A percentile compares a stretch with the other conserved stretches of the same genome.
Conservation (phyloP, 1,139 yeast genomes). For the Zygosaccharomyces sapae region DNA sequence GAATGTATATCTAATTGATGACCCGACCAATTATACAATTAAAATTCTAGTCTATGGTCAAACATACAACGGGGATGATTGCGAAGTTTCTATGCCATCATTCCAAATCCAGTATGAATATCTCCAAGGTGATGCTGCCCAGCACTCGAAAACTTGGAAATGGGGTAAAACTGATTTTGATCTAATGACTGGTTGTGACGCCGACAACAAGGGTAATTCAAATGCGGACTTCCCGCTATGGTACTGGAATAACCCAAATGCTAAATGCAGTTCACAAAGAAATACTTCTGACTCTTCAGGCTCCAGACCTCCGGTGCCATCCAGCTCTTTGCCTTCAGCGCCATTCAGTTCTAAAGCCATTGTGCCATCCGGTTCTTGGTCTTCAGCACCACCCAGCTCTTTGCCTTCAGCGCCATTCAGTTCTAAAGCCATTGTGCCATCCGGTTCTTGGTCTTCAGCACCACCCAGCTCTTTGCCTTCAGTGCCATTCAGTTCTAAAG, state of each 20-base stretch:
- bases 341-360: constrained; percentile 2
- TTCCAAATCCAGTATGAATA: constrained; percentile 37
- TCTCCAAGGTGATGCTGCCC: constrained; percentile 17
- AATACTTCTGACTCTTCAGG: neutral
- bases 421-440: too few relatives aligned
- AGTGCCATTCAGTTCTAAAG: constrained; percentile 1
- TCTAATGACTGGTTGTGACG: constrained; percentile 32
- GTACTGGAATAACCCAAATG: constrained; percentile 25
- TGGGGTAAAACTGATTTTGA: constrained; percentile 27
- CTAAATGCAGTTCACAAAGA: constrained; percentile 1
- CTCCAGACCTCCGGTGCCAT: neutral
- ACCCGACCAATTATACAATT: too few relatives aligned
- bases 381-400: constrained; percentile 2
- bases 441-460: neutral
- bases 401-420: neutral
- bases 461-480: neutral
- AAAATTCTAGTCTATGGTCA: too few relatives aligned
- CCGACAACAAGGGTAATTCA: constrained; percentile 29
- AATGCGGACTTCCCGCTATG: constrained; percentile 32
- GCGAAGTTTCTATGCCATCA: constrained; percentile 24
- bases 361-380: constrained; percentile 1
- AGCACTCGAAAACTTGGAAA: constrained; percentile 18
- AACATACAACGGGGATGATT: constrained; percentile 9
- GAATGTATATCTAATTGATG: constrained; percentile 19
- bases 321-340: neutral